A percentile compares a stretch with the other conserved stretches of the same genome.
Evolutionary conservation across 164 flowering plant genomes (phyloP).

Genomic region (Tetracentron sinense): DNA sequence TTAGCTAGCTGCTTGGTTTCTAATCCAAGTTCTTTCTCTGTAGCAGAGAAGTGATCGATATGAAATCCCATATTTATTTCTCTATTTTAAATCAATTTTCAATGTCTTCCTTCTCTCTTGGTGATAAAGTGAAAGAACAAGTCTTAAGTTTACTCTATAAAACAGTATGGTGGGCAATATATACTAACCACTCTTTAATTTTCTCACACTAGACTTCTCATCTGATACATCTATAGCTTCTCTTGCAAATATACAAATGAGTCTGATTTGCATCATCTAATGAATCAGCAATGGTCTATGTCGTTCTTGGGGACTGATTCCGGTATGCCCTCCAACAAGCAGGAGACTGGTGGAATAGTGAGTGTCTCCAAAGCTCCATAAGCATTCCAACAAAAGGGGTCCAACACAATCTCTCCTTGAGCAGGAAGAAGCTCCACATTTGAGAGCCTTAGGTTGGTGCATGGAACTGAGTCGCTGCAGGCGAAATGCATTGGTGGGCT

Average conservation of each 20-base stretch:
- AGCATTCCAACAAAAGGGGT: slow-evolving; percentile 84
- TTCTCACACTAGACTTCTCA: background rate
- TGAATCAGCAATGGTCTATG: slow-evolving; percentile 30
- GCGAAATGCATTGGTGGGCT: slow-evolving; percentile 72
- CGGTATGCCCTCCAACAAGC: slow-evolving; percentile 58
- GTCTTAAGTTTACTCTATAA: too few relatives aligned
- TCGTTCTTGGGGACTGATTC: slow-evolving; percentile 16
- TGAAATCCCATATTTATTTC: too few relatives aligned
- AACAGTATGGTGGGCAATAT: too few relatives aligned
- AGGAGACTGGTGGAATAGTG: slow-evolving; percentile 64
- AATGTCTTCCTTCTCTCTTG: too few relatives aligned
- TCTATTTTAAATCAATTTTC: too few relatives aligned
- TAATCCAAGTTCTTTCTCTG: too few relatives aligned
- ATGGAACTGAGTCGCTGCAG: slow-evolving; percentile 78
- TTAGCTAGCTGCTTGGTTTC: too few relatives aligned
- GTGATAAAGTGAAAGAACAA: too few relatives aligned
- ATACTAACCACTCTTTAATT: slow-evolving; percentile 11
- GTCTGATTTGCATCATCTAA: slow-evolving; percentile 1
- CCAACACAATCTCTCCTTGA: slow-evolving; percentile 32
- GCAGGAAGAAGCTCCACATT: slow-evolving; percentile 69
- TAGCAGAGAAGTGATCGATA: too few relatives aligned
- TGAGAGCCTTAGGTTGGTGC: slow-evolving; percentile 58
- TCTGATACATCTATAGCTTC: slow-evolving; percentile 9
- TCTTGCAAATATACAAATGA: slow-evolving; percentile 4
- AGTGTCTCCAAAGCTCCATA: slow-evolving; percentile 53